Evolutionary conservation across 352 stramenopile genomes (phyloP), one percentile per base, ranked within the genome.

Genomic region (Phytopythium kandeliae): DNA sequence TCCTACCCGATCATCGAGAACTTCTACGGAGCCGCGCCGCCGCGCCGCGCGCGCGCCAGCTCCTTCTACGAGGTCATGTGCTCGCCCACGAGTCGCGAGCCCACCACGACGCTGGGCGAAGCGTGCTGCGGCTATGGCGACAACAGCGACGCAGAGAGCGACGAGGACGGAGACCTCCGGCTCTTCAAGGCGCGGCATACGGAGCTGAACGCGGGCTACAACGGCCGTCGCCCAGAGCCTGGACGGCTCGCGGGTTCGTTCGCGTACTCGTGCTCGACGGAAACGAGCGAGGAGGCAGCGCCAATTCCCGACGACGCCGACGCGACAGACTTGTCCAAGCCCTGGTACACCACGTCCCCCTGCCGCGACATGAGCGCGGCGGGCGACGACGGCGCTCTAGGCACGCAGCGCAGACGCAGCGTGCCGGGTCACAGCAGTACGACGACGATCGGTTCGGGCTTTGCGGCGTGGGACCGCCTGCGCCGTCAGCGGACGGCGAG

Each of bases 31-130:
- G 62, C 74, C 28, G 54, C 67, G 31, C 19, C 42, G 35, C 51
- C 70, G 17, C 58, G 59, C 10, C 65, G 66, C 28, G 48, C 64
- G 24, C 70, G 80, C 42, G 66, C 69, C 19, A 89, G 75, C 57
- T 91, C 78, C n/a, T 91, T 89, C 52, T 77, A 82, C 47, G 83
- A 94, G 42, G 77, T 90, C 12, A 89, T 94, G 74, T 78, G 72
- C 45, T 94, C 83, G 4, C 83, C 83, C n/a, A 74, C 65, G 26
- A 77, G 75, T 45, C 70, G 63, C 2, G 62, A 60, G 36, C 60
- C 60, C 7, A 89, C 78, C 13, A 85, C 77, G 19, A 91, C 76
- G 24, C 42, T 90, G 30, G 74, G 65, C 11, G 69, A 81, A 57
- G 81, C 55, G 34, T 84, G 70, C 62, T 78, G 68, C 56, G 65